Conservation (phyloP, 1,284 basidiomycete species). For the Ustilago bromivora region DNA sequence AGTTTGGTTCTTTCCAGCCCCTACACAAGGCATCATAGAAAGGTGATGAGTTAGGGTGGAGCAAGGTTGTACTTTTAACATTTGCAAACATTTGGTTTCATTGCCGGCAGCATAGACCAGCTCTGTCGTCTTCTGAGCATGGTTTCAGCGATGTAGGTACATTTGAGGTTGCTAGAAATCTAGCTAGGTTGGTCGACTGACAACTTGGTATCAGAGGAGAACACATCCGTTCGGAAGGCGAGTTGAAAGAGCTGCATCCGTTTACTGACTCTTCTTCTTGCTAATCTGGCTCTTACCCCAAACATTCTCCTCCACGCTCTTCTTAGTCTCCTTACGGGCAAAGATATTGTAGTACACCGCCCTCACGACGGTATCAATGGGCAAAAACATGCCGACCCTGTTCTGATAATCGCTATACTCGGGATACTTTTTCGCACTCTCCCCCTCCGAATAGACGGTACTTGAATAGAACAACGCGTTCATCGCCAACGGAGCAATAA, state of each 20-base stretch:
- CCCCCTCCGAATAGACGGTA: conserved; percentile 82
- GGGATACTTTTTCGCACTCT: conserved; percentile 82
- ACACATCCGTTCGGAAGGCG: not conserved
- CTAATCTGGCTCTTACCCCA: conserved; percentile 50
- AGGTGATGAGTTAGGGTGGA: not conserved
- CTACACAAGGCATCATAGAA: not conserved
- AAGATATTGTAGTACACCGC: conserved; percentile 65
- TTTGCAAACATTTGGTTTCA: not conserved
- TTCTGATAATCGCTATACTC: conserved; percentile 80
- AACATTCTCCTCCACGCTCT: conserved; percentile 52
- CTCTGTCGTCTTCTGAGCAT: not conserved
- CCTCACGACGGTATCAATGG: conserved; percentile 73
- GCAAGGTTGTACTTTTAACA: not conserved
- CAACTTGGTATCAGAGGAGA: not conserved
- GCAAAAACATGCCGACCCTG: conserved; percentile 85
- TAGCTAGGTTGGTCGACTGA: not conserved
- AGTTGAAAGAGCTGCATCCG: not conserved
- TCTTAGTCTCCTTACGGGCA: conserved; percentile 36
- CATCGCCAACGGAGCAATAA: conserved; percentile 59
- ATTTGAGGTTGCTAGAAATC: not conserved
- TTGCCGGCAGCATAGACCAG: not conserved
- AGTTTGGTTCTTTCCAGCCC: conserved; percentile 37
- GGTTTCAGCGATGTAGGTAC: not conserved
- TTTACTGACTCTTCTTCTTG: conserved; percentile 44
- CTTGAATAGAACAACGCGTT: conserved; percentile 69